phyloP scores from a whole-genome alignment of 257 asterid species.

The Misopates orontium region DNA sequence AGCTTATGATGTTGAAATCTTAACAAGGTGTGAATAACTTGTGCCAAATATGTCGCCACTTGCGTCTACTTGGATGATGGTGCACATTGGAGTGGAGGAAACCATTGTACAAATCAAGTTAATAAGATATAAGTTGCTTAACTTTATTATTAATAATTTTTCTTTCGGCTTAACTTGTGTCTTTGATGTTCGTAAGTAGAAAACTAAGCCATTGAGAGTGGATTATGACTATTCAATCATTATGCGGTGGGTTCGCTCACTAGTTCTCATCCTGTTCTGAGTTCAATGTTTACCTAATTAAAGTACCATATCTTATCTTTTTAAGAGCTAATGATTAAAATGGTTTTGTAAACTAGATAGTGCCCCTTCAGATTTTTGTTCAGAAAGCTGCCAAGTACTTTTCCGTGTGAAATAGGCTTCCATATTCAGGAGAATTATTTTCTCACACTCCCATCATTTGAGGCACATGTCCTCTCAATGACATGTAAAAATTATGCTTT shows the following conservation, averaged over 20 bases:
- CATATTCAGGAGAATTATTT: slow-evolving; percentile 4
- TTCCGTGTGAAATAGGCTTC: slow-evolving; percentile 7
- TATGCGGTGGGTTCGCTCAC: neutral
- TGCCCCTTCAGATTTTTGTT: slow-evolving; percentile 10
- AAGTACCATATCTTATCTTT: neutral
- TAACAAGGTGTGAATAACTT: neutral
- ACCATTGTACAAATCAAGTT: slow-evolving; percentile 2
- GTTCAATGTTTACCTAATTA: no score
- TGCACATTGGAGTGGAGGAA: slow-evolving; percentile 8
- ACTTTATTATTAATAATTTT: no score
- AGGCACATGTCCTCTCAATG: neutral
- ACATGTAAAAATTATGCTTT: slow-evolving; percentile 8
- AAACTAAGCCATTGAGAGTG: neutral
- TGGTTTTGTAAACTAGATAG: neutral
- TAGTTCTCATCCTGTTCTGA: neutral
- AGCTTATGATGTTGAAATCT: slow-evolving; percentile 8
- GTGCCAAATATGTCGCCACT: neutral
- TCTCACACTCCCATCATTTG: neutral
- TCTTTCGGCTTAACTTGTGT: no score
- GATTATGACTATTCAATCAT: slow-evolving; percentile 10
- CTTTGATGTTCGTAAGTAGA: neutral
- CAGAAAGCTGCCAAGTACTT: slow-evolving; percentile 1
- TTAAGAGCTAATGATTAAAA: neutral
- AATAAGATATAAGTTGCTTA: no score
- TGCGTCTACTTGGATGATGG: slow-evolving; percentile 5